phyloP scores from a whole-genome alignment of 208 protist genomes.

The Leishmania lainsoni region DNA sequence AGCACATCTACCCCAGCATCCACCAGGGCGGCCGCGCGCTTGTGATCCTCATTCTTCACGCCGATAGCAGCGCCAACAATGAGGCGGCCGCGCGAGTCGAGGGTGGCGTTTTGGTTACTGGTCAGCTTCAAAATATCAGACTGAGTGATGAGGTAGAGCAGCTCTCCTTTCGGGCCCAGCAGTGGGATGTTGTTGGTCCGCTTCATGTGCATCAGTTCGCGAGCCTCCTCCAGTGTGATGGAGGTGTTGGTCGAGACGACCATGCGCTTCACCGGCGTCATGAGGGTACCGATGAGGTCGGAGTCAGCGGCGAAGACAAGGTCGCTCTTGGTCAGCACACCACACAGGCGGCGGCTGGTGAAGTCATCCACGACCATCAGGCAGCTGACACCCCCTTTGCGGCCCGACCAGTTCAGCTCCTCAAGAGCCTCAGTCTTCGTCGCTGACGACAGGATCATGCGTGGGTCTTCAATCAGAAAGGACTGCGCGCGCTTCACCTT shows the following conservation, averaged over 20 bases:
- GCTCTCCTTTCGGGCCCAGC: conserved; percentile 50
- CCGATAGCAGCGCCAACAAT: conserved; percentile 86
- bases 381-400: conserved; percentile 77
- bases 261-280: conserved; percentile 70
- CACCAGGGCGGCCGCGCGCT: conserved; percentile 61
- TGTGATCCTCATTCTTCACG: conserved; percentile 82
- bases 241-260: conserved; percentile 51
- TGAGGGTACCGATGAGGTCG: conserved; percentile 49
- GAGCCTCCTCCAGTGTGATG: conserved; percentile 74
- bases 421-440: conserved; percentile 63
- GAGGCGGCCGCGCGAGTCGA: conserved; percentile 76
- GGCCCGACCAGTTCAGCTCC: conserved; percentile 72
- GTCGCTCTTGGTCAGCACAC: conserved; percentile 70
- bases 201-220: conserved; percentile 57
- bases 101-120: conserved; percentile 65
- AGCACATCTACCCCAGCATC: conserved; percentile 83
- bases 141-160: conserved; percentile 82
- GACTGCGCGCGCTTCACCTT: conserved; percentile 93
- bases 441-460: conserved; percentile 66
- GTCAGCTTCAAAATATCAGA: conserved; percentile 86
- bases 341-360: conserved; percentile 48
- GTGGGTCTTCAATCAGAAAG: conserved; percentile 87
- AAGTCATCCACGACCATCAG: conserved; percentile 78
- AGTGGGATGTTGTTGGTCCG: conserved; percentile 78
- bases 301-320: conserved; percentile 62